Base-by-base conservation (phyloP, 208 protist genomes). In the Endotrypanum monterogeii region DNA sequence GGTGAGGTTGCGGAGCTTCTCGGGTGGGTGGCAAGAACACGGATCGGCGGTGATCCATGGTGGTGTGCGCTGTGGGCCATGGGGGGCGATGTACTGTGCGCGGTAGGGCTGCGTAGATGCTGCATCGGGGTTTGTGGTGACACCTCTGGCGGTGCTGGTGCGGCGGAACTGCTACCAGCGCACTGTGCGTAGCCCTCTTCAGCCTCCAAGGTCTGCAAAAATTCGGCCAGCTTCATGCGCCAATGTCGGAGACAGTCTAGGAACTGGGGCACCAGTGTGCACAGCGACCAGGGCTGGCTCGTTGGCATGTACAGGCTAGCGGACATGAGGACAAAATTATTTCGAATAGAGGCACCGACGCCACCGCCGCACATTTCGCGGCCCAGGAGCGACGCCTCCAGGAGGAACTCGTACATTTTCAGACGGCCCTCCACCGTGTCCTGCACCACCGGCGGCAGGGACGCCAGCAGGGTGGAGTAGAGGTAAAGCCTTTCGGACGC, bases 361-460 rank as follows among this genome's bases (percentile, higher is more conserved):
- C 91, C 89, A 61, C 91, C 91, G 48, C 91, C 91, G 46, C 89
- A 92, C 35, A 96, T 89, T 70, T 96, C 91, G 23, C 91, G 87
- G 3, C 91, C 84, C 14, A 96, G 84, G 56, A 96, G 74, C 23
- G 87, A 85, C 48, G 89, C 89, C 58, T 96, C 87, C 41, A 96
- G 71, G 3, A 94, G 82, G 18, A 92, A 69, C 71, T 96, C 88
- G 71, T 94, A 93, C 52, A 96, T 69, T 79, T 94, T 91, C 32
- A 83, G 25, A 6, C 72, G 54, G 2, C 60, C 56, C 48, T 77
- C 60, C 32, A 35, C 3, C 3, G 66, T 65, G 39, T 60, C 32
- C 71, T 63, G 68, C 35, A 78, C 72, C 5, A 66, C 8, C 20
- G 55, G 52, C 16, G 91, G 91, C 30, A 94, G 71, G 20, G 65